phyloP scores from a whole-genome alignment of 768 basidiomycete species.

The Rhodotorula kratochvilovae region DNA sequence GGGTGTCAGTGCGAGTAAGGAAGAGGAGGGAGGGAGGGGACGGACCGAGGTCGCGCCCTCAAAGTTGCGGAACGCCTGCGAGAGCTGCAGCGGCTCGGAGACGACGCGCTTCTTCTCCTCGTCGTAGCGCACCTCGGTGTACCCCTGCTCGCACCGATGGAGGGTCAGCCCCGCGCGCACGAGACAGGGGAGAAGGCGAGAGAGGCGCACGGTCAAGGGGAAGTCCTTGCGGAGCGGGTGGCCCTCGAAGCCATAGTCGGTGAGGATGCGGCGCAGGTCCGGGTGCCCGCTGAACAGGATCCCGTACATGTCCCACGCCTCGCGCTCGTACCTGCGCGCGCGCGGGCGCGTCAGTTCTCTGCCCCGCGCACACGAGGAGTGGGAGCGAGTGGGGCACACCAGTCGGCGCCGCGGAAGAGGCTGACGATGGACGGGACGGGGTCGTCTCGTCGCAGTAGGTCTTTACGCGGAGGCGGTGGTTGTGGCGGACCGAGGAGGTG shows the following conservation, averaged over 20 bases:
- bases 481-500: constrained; percentile 74
- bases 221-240: constrained; percentile 98
- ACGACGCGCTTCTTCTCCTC: constrained; percentile 53
- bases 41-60: constrained; percentile 53
- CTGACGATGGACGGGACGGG: constrained; percentile 76
- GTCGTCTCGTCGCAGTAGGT: constrained; percentile 92
- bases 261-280: constrained; percentile 95
- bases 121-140: constrained; percentile 94
- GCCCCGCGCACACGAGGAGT: no score
- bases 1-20: neutral
- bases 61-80: constrained; percentile 98
- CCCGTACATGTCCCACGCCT: constrained; percentile 96
- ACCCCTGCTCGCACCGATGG: constrained; percentile 63
- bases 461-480: constrained; percentile 88
- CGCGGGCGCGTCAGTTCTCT: no score
- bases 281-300: constrained; percentile 96
- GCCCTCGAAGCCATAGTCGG: constrained; percentile 84
- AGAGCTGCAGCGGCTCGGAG: constrained; percentile 84
- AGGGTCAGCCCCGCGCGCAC: neutral
- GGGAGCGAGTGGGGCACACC: constrained; percentile 54
- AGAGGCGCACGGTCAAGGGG: constrained; percentile 73
- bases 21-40: no score
- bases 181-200: neutral
- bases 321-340: constrained; percentile 77
- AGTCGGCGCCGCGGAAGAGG: constrained; percentile 86